Percentiles rank a stretch among this genome's conserved stretches.
Conservation (phyloP, 768 basidiomycete genomes). For the Epithele typhae region DNA sequence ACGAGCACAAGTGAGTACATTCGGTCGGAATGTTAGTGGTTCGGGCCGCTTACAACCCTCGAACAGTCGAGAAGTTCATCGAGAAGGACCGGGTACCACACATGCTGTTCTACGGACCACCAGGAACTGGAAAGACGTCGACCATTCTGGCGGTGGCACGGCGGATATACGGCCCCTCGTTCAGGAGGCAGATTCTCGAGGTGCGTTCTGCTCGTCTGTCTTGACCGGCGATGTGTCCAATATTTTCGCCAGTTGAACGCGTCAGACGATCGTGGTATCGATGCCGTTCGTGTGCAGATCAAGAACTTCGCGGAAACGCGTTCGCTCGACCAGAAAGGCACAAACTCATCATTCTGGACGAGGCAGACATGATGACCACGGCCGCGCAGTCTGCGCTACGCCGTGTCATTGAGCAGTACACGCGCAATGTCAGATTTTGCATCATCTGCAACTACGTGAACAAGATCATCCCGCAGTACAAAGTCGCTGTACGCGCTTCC, state of each 20-base stretch:
- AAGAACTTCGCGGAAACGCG: slow-evolving; percentile 98
- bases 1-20: slow-evolving; percentile 78
- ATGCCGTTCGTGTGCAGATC: slow-evolving; percentile 97
- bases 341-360: slow-evolving; percentile 97
- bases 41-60: no score
- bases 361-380: slow-evolving; percentile 99
- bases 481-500: slow-evolving; percentile 95
- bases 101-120: slow-evolving; percentile 95
- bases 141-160: slow-evolving; percentile 95
- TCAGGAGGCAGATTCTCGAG: slow-evolving; percentile 91
- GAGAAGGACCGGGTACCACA: slow-evolving; percentile 93
- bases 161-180: slow-evolving; percentile 85
- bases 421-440: slow-evolving; percentile 97
- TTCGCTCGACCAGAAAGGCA: slow-evolving; percentile 84
- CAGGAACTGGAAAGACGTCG: slow-evolving; percentile 97
- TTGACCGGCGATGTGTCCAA: neutral
- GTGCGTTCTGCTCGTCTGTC: slow-evolving; percentile 35
- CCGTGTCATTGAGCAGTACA: slow-evolving; percentile 97
- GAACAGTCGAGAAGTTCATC: slow-evolving; percentile 91
- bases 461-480: slow-evolving; percentile 97
- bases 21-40: no score
- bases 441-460: slow-evolving; percentile 99
- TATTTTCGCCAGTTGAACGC: slow-evolving; percentile 75
- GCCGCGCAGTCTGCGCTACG: slow-evolving; percentile 95
- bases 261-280: slow-evolving; percentile 97